Base-by-base conservation (phyloP, 768 basidiomycete genomes). In the Phanerochaete carnosa region DNA sequence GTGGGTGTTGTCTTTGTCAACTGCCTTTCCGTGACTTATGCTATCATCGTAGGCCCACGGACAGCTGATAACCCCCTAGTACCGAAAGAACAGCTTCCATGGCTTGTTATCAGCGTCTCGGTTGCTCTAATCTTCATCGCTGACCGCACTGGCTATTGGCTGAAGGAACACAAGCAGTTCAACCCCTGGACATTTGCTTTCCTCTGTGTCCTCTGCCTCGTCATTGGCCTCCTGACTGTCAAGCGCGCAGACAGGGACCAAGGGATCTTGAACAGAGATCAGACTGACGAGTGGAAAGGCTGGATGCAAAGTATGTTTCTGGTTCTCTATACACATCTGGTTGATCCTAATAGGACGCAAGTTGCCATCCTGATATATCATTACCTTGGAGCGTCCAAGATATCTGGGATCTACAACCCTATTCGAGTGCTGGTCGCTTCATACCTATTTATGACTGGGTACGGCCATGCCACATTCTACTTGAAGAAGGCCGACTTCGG, bases 261-360 rank as follows among this genome's bases (percentile, higher is more conserved):
- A 55, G 94, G 94, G 0, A 92, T 95, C 74, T 76, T 97, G 66
- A 95, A 94, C 68, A 82, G 94, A 59, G 92, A 95, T 53, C 93
- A 96, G 72, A 96, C 94, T 1, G 93, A 97, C 65, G 94, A 97
- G 74, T 97, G 94, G 94, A 96, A 96, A 73, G 94, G 94, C 2
- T 97, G 94, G 94, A 97, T 97, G 94, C 94, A 97, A 78, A 80
- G 93, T 93, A 68, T 58, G 89, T 73, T 23, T 7, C 35, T 25
- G 13, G 53, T 33, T 6, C 22, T 28, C 43, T n/a, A 12, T 22
- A 19, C 12, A 33, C 53, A 51, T 28, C 39, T 51, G 57, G 59
- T 49, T 56, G 45, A 58, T 28, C 16, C 13, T 33, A 19, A 58
- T 67, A 28, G 39, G 4, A 4, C 19, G 39, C 54, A 62, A 95